phyloP scores from a whole-genome alignment of 1,284 basidiomycete genomes.

The Rhodotorula sp. region DNA sequence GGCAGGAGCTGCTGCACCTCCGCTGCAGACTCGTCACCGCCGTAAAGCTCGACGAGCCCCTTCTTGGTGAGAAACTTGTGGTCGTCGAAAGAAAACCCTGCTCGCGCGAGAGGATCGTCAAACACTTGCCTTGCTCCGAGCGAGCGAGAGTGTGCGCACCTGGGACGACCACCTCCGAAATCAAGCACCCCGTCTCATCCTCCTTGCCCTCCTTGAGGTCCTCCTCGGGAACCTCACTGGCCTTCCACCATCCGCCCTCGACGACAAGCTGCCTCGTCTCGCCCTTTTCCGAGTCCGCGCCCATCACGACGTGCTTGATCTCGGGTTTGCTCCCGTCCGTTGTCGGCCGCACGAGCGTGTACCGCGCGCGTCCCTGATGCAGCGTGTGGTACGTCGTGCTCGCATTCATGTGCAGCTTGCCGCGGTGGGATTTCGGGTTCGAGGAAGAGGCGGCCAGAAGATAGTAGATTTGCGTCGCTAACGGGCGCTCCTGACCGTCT shows the following conservation, averaged over 20 bases:
- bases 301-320: constrained; percentile 56
- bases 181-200: constrained; percentile 54
- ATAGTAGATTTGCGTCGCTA: constrained; percentile 55
- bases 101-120: not conserved
- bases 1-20: constrained; percentile 6
- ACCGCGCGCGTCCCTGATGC: constrained; percentile 58
- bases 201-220: constrained; percentile 46
- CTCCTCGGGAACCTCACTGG: constrained; percentile 54
- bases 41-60: constrained; percentile 51
- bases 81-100: constrained; percentile 52
- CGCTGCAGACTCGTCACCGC: constrained; percentile 25
- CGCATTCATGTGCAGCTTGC: constrained; percentile 51
- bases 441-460: constrained; percentile 50
- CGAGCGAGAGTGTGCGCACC: constrained; percentile 45
- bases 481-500: constrained; percentile 44
- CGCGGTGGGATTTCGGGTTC: not conserved
- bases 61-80: constrained; percentile 54
- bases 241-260: constrained; percentile 59
- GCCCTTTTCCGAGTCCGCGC: constrained; percentile 50
- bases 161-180: constrained; percentile 54
- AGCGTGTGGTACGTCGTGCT: constrained; percentile 59
- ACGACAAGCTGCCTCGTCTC: constrained; percentile 57
- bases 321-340: constrained; percentile 45
- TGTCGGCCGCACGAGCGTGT: constrained; percentile 55
- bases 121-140: not conserved